Conservation (phyloP, 345 rosid species). For the Gossypium raimondii region DNA sequence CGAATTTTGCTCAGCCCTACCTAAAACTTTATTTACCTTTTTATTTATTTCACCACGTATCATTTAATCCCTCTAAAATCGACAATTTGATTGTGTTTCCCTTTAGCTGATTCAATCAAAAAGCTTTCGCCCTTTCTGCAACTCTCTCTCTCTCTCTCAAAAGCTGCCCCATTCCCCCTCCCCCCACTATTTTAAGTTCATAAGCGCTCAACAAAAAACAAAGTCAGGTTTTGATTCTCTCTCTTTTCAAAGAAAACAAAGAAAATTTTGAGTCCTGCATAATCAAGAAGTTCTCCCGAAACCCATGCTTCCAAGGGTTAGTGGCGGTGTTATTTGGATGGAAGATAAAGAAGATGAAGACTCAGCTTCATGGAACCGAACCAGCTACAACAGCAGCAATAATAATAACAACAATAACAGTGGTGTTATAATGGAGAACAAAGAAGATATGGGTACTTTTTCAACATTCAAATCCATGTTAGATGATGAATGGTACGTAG, state of each 20-base stretch:
- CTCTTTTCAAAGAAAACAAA: constrained; percentile 18
- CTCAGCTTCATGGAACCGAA: constrained; percentile 28
- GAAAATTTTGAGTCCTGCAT: constrained; percentile 11
- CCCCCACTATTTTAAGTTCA: not conserved
- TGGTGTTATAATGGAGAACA: constrained; percentile 22
- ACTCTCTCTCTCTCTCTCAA: constrained; percentile 22
- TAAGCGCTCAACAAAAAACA: constrained; percentile 1
- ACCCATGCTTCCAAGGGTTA: constrained; percentile 38
- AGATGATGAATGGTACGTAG: constrained; percentile 47
- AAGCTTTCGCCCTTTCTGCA: constrained; percentile 41
- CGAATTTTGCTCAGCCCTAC: too few species aligned
- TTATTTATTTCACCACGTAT: too few species aligned
- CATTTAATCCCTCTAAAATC: not conserved
- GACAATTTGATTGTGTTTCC: not conserved
- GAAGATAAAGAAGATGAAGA: constrained; percentile 36
- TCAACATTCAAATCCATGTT: constrained; percentile 47
- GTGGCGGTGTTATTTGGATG: constrained; percentile 32
- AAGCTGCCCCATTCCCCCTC: not conserved
- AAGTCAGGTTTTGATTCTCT: not conserved
- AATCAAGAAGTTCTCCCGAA: not conserved
- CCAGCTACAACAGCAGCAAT: constrained; percentile 17
- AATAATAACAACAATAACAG: constrained; percentile 15
- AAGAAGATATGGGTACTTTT: constrained; percentile 45
- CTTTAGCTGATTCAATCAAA: constrained; percentile 16
- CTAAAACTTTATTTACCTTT: too few species aligned